Percentiles rank a stretch among this genome's conserved stretches.
phyloP scores from a whole-genome alignment of 139 green algal genomes.

The Pleodorina starrii region DNA sequence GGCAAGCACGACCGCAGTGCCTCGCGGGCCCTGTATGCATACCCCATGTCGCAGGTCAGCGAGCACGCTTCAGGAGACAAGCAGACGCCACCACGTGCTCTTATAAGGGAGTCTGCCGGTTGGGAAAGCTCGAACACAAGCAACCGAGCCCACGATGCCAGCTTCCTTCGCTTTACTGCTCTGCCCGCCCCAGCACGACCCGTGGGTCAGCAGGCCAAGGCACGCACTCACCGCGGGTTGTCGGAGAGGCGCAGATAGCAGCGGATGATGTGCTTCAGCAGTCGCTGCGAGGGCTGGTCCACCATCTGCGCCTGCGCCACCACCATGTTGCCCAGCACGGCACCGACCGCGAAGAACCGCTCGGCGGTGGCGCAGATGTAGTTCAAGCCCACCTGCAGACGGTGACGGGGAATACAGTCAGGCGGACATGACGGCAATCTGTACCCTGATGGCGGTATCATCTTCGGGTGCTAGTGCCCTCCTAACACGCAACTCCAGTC shows the following conservation, averaged over 20 bases:
- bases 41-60: no score
- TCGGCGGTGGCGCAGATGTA: slow-evolving; percentile 99
- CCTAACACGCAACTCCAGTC: no score
- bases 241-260: slow-evolving; percentile 97
- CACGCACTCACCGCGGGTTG: slow-evolving; percentile 79
- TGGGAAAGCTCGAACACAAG: no score
- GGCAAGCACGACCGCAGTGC: slow-evolving; percentile 95
- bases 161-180: no score
- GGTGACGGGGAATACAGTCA: background rate
- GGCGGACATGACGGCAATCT: background rate
- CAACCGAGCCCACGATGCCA: no score
- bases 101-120: no score
- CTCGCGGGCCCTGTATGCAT: slow-evolving; percentile 86
- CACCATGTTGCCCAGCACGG: slow-evolving; percentile 95
- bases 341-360: slow-evolving; percentile 97
- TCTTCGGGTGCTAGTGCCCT: no score
- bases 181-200: no score
- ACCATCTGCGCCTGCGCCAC: slow-evolving; percentile 71
- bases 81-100: no score
- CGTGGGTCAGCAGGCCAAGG: no score
- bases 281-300: slow-evolving; percentile 91
- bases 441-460: no score
- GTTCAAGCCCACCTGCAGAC: slow-evolving; percentile 86
- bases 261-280: slow-evolving; percentile 99
- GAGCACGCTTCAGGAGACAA: no score